A percentile compares a stretch with the other conserved stretches of the same genome.
Evolutionary conservation across 176 grass and related monocot genomes (phyloP).

Genomic region (Cenchrus fungigraminus): DNA sequence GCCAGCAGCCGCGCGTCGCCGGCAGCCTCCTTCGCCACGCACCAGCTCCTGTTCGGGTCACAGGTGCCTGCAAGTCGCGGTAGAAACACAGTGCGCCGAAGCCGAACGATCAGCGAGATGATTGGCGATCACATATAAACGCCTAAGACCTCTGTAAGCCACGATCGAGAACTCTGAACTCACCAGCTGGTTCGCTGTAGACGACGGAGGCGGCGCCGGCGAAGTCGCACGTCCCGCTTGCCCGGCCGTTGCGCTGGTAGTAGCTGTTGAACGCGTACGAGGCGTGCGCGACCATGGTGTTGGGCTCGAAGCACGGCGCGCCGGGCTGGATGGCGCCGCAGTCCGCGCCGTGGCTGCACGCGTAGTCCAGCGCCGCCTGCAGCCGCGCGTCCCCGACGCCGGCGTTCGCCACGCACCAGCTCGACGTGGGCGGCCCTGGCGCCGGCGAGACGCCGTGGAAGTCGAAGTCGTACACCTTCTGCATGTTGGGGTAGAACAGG

Average conservation of each 20-base stretch:
- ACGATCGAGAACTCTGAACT: not conserved
- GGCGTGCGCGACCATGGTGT: too few species aligned
- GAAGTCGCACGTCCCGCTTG: slow-evolving; percentile 44
- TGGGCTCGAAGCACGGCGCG: too few species aligned
- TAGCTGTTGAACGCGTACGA: not conserved
- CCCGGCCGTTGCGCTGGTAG: slow-evolving; percentile 37
- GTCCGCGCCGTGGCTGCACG: not conserved
- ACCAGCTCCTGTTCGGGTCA: slow-evolving; percentile 38
- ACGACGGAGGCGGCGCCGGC: slow-evolving; percentile 31
- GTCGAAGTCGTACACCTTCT: slow-evolving; percentile 60
- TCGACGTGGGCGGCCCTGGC: not conserved
- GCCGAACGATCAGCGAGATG: not conserved
- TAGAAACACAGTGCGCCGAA: too few species aligned
- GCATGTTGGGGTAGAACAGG: slow-evolving; percentile 63
- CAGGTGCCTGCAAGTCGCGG: not conserved
- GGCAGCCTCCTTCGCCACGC: slow-evolving; percentile 31
- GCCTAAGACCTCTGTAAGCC: not conserved
- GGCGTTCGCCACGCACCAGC: slow-evolving; percentile 53
- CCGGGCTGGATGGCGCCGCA: too few species aligned
- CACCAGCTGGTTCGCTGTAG: slow-evolving; percentile 6
- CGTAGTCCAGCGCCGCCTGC: slow-evolving; percentile 51
- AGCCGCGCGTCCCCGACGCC: slow-evolving; percentile 16
- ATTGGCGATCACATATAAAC: not conserved
- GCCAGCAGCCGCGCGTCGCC: slow-evolving; percentile 32
- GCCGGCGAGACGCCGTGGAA: slow-evolving; percentile 27